Evolutionary conservation across 345 rosid species (phyloP).

Genomic region (Toxicodendron radicans): DNA sequence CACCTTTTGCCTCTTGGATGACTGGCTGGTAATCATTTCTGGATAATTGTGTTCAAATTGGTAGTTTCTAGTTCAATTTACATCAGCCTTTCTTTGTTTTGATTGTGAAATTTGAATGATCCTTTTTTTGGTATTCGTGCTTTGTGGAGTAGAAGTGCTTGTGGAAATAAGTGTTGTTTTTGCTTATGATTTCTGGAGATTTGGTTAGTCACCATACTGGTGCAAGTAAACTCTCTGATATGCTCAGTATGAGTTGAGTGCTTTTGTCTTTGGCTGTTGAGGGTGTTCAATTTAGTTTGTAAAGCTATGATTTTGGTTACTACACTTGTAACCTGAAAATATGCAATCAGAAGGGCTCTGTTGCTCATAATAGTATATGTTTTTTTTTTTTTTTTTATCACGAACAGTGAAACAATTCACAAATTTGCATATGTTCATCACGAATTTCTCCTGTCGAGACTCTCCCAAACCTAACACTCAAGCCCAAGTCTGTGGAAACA

Average conservation of each 20-base stretch:
- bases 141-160: not conserved
- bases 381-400: not conserved
- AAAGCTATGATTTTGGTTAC: not conserved
- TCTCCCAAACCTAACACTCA: not conserved
- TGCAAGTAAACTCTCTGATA: too few species aligned
- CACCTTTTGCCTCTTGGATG: slow-evolving; percentile 94
- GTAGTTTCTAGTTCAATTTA: not conserved
- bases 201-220: too few species aligned
- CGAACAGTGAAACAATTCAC: not conserved
- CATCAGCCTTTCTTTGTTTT: not conserved
- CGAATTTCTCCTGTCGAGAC: not conserved
- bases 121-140: not conserved
- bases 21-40: slow-evolving; percentile 75
- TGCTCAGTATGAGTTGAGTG: not conserved
- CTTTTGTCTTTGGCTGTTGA: not conserved
- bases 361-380: not conserved
- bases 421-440: not conserved
- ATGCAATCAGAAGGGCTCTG: not conserved
- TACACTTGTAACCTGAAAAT: not conserved
- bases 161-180: not conserved
- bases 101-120: not conserved
- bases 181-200: not conserved
- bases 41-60: not conserved
- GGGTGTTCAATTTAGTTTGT: not conserved
- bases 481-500: not conserved